These are phyloP conservation scores for Paraphoma sp. DNA, from an alignment of 2,329 filamentous ascomycete genomes.

Conservation along the genomic window DNA sequence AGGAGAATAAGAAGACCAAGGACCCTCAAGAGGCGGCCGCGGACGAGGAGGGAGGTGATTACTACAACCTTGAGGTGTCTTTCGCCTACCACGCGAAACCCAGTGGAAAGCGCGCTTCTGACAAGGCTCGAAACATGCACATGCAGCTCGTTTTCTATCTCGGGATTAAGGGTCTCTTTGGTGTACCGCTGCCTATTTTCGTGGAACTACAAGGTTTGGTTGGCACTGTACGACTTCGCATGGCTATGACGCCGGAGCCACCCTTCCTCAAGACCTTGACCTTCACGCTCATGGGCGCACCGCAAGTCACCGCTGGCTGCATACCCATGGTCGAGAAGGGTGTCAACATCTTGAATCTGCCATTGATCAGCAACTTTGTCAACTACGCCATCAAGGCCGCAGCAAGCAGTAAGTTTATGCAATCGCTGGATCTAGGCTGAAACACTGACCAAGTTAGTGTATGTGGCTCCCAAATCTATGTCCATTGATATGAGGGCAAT, in stretches of 20 bases:
- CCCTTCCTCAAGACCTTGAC: slow-evolving; percentile 92
- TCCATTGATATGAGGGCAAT: slow-evolving; percentile 89
- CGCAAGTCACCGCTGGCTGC: slow-evolving; percentile 87
- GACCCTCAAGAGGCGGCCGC: slow-evolving; percentile 87
- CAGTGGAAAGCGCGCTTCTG: slow-evolving; percentile 70
- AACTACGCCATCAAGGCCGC: slow-evolving; percentile 92
- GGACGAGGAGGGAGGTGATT: slow-evolving; percentile 88
- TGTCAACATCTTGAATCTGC: slow-evolving; percentile 89
- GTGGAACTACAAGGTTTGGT: slow-evolving; percentile 92
- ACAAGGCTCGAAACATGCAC: slow-evolving; percentile 93
- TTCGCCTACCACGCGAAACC: slow-evolving; percentile 91
- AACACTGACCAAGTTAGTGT: slow-evolving; percentile 61
- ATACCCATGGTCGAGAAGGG: slow-evolving; percentile 91
- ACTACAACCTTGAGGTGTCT: slow-evolving; percentile 89
- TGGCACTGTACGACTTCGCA: slow-evolving; percentile 80
- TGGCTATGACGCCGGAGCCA: slow-evolving; percentile 87
- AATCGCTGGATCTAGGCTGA: too few relatives aligned
- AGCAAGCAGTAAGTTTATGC: slow-evolving; percentile 59
- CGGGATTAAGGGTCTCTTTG: slow-evolving; percentile 86
- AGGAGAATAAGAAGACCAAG: slow-evolving; percentile 79
- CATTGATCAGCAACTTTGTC: slow-evolving; percentile 94
- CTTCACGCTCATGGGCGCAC: slow-evolving; percentile 92
- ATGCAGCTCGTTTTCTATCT: slow-evolving; percentile 96
- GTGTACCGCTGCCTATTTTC: slow-evolving; percentile 84
- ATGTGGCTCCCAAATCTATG: slow-evolving; percentile 94